Evolutionary conservation across 331 rosid genomes (phyloP).

Genomic region (Pyrus hybrid): DNA sequence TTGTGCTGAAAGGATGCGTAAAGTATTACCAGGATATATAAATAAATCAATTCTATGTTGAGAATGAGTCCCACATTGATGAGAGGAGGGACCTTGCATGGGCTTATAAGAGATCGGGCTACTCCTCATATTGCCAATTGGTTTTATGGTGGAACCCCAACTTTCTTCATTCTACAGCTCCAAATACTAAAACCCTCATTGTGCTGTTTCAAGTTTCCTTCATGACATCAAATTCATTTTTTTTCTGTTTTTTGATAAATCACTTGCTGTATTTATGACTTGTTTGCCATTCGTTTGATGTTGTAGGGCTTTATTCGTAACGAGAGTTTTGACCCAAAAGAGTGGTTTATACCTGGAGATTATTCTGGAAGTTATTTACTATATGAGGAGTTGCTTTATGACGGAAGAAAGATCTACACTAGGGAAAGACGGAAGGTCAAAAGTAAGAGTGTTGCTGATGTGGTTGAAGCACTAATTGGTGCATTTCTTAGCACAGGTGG

Average conservation of each 20-base stretch:
- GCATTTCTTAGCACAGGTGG: constrained; percentile 72
- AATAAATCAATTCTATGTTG: no score
- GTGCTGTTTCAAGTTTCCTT: no score
- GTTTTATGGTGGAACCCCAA: no score
- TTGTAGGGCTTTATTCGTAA: constrained; percentile 74
- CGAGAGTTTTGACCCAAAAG: constrained; percentile 54
- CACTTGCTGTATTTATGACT: background rate
- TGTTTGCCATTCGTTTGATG: background rate
- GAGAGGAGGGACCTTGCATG: no score
- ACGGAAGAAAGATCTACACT: constrained; percentile 24
- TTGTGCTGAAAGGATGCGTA: background rate
- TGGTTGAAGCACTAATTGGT: constrained; percentile 90
- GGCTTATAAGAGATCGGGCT: no score
- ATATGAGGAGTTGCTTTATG: constrained; percentile 25
- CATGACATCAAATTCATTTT: background rate
- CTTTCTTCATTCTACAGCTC: no score
- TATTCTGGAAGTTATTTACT: constrained; percentile 15
- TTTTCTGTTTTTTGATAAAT: background rate
- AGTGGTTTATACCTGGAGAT: constrained; percentile 63
- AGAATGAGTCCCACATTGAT: no score
- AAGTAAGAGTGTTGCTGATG: constrained; percentile 65
- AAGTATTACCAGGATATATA: background rate
- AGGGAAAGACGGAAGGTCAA: constrained; percentile 38
- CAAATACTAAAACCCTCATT: no score
- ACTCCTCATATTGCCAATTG: no score